Evolutionary conservation across 108 stramenopile genomes (phyloP).

Genomic region (Epipyxis sp.): DNA sequence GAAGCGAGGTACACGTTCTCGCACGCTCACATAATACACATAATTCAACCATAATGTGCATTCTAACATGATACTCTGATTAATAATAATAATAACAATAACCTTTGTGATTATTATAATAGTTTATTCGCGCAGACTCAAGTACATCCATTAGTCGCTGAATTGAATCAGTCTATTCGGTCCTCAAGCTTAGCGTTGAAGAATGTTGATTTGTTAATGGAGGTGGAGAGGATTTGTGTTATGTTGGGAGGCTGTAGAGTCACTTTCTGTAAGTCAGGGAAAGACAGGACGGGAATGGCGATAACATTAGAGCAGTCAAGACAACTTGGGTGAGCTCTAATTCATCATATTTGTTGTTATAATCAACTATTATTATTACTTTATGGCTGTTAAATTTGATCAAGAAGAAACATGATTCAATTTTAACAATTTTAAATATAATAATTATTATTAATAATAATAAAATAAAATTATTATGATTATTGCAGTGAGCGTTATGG

Average conservation of each 20-base stretch:
- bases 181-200: constrained; percentile 30
- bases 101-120: too few relatives aligned
- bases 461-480: too few relatives aligned
- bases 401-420: too few relatives aligned
- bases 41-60: too few relatives aligned
- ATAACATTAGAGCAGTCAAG: constrained; percentile 48
- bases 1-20: too few relatives aligned
- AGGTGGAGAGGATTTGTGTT: constrained; percentile 41
- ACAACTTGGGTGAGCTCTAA: not conserved
- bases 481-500: not conserved
- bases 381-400: too few relatives aligned
- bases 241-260: constrained; percentile 47
- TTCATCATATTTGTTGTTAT: not conserved
- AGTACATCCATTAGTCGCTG: not conserved
- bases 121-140: too few relatives aligned
- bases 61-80: too few relatives aligned
- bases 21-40: too few relatives aligned
- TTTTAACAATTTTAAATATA: too few relatives aligned
- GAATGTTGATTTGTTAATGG: constrained; percentile 48
- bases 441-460: too few relatives aligned
- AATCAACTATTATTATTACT: constrained; percentile 16
- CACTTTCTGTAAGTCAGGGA: constrained; percentile 51
- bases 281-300: constrained; percentile 53
- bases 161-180: not conserved
- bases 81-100: too few relatives aligned